Conservation (phyloP, 352 stramenopile genomes). For the Phytophthora litchii region DNA sequence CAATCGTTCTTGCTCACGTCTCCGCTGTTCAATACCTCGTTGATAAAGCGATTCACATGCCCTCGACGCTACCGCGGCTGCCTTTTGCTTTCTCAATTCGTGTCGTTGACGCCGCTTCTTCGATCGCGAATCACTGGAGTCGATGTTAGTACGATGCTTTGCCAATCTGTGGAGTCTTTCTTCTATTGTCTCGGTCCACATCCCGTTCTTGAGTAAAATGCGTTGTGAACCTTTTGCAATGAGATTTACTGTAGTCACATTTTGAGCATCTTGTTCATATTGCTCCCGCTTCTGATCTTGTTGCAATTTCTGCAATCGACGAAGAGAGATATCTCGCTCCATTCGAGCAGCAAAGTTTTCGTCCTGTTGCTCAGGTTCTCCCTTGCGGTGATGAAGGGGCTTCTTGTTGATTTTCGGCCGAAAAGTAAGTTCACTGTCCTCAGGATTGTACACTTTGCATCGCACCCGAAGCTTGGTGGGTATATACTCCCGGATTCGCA, state of each 20-base stretch:
- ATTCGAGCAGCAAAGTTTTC: conserved; percentile 44
- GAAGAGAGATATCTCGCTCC: conserved; percentile 51
- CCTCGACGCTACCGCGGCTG: conserved; percentile 25
- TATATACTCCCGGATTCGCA: conserved; percentile 25
- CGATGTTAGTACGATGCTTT: conserved; percentile 6
- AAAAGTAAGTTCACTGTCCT: conserved; percentile 51
- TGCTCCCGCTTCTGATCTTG: conserved; percentile 29
- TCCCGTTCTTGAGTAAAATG: conserved; percentile 61
- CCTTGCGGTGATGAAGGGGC: conserved; percentile 2
- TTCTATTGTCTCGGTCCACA: conserved; percentile 50
- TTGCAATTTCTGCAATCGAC: conserved; percentile 23
- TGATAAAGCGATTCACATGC: conserved; percentile 64
- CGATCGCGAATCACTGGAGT: conserved; percentile 2
- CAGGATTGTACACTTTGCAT: conserved; percentile 26
- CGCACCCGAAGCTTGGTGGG: conserved; percentile 18
- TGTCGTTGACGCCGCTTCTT: conserved; percentile 21
- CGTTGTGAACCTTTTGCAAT: conserved; percentile 53
- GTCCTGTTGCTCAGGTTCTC: conserved; percentile 1
- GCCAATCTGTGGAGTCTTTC: conserved; percentile 41
- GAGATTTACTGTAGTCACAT: conserved; percentile 18
- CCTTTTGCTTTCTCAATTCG: conserved; percentile 21
- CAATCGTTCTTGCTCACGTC: conserved; percentile 31
- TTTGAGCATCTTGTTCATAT: conserved; percentile 22
- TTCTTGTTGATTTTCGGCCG: conserved; percentile 59
- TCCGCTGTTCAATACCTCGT: conserved; percentile 45